Evolutionary conservation across 169 alveolate species (phyloP).

Genomic region (Ichthyophthirius multifiliis): DNA sequence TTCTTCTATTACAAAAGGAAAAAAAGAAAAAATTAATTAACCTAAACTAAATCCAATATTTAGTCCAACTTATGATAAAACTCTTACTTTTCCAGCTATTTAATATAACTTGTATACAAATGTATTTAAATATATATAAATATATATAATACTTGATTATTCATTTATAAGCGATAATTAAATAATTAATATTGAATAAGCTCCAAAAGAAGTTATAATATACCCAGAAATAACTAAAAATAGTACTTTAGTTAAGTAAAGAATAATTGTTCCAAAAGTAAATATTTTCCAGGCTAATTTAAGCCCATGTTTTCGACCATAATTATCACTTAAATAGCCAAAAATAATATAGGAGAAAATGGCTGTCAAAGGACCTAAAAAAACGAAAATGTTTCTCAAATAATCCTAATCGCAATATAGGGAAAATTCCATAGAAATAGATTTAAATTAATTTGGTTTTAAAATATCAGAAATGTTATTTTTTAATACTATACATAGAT

Average conservation of each 20-base stretch:
- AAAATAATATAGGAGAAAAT: not conserved
- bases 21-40: not conserved
- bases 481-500: not conserved
- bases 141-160: not conserved
- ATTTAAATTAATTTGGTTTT: not conserved
- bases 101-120: too few species aligned
- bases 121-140: too few species aligned
- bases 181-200: not conserved
- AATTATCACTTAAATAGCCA: not conserved
- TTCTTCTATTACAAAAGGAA: not conserved
- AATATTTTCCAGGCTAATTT: not conserved
- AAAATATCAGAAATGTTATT: not conserved
- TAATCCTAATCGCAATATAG: not conserved
- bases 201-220: not conserved
- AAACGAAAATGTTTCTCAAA: not conserved
- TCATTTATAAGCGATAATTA: not conserved
- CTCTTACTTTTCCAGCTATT: slow-evolving; percentile 1
- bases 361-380: not conserved
- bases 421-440: not conserved
- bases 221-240: not conserved
- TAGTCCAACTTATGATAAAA: not conserved
- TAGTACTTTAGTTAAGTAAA: not conserved
- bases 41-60: not conserved
- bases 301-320: not conserved
- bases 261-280: not conserved